These are phyloP conservation scores for Simplicillium aogashimaense DNA, from an alignment of 2,329 filamentous ascomycete genomes.

Conservation along the genomic window DNA sequence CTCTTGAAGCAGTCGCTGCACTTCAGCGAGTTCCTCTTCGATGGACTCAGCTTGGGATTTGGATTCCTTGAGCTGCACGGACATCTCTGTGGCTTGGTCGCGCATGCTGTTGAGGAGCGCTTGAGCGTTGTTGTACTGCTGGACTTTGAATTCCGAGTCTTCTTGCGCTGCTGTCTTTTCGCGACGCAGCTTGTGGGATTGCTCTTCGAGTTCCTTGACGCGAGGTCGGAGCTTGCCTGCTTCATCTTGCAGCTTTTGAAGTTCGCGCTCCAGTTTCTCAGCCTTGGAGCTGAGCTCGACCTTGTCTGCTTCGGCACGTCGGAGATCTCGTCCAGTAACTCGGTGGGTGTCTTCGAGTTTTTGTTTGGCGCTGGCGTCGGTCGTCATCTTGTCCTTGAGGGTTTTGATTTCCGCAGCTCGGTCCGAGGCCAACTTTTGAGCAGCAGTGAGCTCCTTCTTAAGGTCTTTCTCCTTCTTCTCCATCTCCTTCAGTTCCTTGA, in stretches of 20 bases:
- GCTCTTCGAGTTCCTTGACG: constrained; percentile 61
- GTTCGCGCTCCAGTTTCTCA: constrained; percentile 62
- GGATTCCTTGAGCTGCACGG: constrained; percentile 84
- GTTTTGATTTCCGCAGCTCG: constrained; percentile 69
- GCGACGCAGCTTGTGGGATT: constrained; percentile 55
- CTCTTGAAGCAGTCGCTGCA: constrained; percentile 76
- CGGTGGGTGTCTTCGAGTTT: constrained; percentile 73
- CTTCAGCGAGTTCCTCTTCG: constrained; percentile 86
- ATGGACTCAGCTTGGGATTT: constrained; percentile 73
- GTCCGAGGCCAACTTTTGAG: constrained; percentile 61
- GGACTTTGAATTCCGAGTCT: constrained; percentile 73
- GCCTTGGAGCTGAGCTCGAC: constrained; percentile 64
- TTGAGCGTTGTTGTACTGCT: constrained; percentile 79
- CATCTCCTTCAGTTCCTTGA: constrained; percentile 57
- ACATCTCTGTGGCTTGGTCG: constrained; percentile 80
- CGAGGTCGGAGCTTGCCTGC: constrained; percentile 53
- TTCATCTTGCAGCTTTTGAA: constrained; percentile 65
- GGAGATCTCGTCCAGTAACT: constrained; percentile 64
- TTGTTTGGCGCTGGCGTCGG: constrained; percentile 61
- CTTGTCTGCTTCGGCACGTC: constrained; percentile 68
- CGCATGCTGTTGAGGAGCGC: constrained; percentile 85
- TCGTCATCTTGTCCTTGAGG: constrained; percentile 67
- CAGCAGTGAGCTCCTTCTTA: constrained; percentile 58
- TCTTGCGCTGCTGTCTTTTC: constrained; percentile 63
- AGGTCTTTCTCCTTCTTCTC: constrained; percentile 79